phyloP scores from a whole-genome alignment of 2,329 filamentous ascomycete genomes.

The Talaromyces sp. region DNA sequence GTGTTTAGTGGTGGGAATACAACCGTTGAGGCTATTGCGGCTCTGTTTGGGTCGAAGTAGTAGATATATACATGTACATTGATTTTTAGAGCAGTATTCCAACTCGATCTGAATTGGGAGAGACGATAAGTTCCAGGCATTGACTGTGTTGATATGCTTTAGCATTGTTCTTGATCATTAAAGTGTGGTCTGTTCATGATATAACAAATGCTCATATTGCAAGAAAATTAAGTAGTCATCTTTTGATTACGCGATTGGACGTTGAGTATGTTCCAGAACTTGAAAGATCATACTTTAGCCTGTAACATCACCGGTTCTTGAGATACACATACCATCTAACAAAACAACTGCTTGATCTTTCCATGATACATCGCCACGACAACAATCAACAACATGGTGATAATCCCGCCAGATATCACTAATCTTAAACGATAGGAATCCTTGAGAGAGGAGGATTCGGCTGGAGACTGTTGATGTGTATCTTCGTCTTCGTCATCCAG shows the following conservation, averaged over 20 bases:
- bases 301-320: neutral
- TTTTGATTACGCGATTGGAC: neutral
- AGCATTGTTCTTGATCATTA: too few relatives aligned
- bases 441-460: neutral
- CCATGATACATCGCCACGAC: neutral
- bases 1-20: slow-evolving; percentile 65
- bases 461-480: neutral
- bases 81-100: neutral
- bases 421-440: neutral
- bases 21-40: slow-evolving; percentile 58
- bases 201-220: too few relatives aligned
- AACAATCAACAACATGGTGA: neutral
- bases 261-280: neutral
- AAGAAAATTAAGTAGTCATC: neutral
- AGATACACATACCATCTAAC: neutral
- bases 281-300: neutral
- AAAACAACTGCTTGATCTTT: neutral
- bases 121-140: too few relatives aligned
- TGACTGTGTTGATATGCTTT: too few relatives aligned
- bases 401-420: neutral
- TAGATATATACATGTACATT: neutral
- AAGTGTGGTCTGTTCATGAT: too few relatives aligned
- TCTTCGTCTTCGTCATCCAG: neutral
- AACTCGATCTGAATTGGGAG: neutral
- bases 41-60: slow-evolving; percentile 45